phyloP scores from a whole-genome alignment of 306 rosid genomes.

The Argentina anserina region DNA sequence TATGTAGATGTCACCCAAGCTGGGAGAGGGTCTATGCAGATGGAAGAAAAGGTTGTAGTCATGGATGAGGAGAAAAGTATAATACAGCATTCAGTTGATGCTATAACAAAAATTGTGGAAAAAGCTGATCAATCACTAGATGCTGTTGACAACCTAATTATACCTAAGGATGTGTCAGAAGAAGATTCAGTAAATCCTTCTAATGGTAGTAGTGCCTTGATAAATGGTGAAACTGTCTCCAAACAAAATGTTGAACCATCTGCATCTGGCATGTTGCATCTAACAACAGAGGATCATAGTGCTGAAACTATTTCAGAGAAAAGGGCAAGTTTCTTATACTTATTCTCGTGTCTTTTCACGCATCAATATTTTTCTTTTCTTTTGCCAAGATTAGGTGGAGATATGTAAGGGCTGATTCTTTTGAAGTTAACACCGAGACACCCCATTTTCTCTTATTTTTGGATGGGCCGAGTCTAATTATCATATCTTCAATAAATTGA shows the following conservation, averaged over 20 bases:
- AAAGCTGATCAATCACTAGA: conserved; percentile 36
- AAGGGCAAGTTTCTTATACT: conserved; percentile 44
- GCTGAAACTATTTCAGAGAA: conserved; percentile 54
- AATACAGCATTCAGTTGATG: conserved; percentile 36
- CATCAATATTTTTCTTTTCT: background rate
- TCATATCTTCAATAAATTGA: background rate
- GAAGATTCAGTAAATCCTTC: conserved; percentile 31
- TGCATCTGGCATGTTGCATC: conserved; percentile 34
- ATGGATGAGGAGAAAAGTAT: conserved; percentile 67
- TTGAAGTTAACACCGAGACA: background rate
- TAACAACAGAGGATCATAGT: conserved; percentile 35
- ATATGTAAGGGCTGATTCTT: background rate
- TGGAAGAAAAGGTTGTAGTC: conserved; percentile 63
- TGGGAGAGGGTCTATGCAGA: conserved; percentile 38
- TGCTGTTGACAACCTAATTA: conserved; percentile 34
- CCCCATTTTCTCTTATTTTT: background rate
- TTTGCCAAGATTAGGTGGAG: background rate
- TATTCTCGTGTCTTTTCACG: conserved; percentile 16
- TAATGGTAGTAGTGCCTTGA: conserved; percentile 25
- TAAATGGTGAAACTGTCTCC: conserved; percentile 36
- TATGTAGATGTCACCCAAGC: conserved; percentile 32
- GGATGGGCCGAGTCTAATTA: background rate
- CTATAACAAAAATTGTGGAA: conserved; percentile 29
- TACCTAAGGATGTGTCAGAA: conserved; percentile 40
- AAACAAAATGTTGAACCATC: conserved; percentile 40